These are phyloP conservation scores for Grifola frondosa DNA, from an alignment of 1,284 basidiomycete genomes.

Conservation along the genomic window DNA sequence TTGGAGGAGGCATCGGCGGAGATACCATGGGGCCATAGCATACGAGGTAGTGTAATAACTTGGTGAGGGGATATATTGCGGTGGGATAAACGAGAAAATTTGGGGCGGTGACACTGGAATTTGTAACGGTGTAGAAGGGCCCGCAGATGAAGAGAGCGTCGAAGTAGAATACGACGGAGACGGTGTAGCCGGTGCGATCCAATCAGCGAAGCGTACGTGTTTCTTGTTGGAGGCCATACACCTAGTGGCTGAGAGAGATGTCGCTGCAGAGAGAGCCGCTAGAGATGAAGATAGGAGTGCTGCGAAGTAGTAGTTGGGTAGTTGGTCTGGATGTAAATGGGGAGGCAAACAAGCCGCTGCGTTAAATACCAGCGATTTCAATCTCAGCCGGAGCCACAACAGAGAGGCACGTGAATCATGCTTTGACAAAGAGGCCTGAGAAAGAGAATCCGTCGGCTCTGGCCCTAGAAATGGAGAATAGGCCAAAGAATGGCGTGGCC, in stretches of 20 bases:
- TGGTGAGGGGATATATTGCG: constrained; percentile 1
- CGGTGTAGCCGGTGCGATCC: constrained; percentile 15
- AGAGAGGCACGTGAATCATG: too few species aligned
- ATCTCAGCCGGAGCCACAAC: neutral
- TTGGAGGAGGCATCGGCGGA: too few species aligned
- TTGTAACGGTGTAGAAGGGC: constrained; percentile 13
- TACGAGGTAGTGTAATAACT: too few species aligned
- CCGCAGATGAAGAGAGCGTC: constrained; percentile 15
- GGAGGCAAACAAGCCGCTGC: constrained; percentile 5
- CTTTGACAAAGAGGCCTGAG: too few species aligned
- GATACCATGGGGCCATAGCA: too few species aligned
- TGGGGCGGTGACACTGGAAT: constrained; percentile 5
- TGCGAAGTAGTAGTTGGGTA: neutral
- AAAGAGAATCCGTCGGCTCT: too few species aligned
- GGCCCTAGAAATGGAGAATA: too few species aligned
- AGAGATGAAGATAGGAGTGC: too few species aligned
- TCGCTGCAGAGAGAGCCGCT: neutral
- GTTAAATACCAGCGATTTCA: constrained; percentile 7
- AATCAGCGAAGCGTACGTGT: constrained; percentile 20
- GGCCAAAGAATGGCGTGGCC: too few species aligned
- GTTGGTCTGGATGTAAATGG: constrained; percentile 5
- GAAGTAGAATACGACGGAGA: constrained; percentile 16
- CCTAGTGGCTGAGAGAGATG: neutral
- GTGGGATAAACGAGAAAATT: constrained; percentile 2
- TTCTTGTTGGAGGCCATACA: constrained; percentile 5